Evolutionary conservation across 805 yeast species (phyloP).

Genomic region (Starmerella floricola): DNA sequence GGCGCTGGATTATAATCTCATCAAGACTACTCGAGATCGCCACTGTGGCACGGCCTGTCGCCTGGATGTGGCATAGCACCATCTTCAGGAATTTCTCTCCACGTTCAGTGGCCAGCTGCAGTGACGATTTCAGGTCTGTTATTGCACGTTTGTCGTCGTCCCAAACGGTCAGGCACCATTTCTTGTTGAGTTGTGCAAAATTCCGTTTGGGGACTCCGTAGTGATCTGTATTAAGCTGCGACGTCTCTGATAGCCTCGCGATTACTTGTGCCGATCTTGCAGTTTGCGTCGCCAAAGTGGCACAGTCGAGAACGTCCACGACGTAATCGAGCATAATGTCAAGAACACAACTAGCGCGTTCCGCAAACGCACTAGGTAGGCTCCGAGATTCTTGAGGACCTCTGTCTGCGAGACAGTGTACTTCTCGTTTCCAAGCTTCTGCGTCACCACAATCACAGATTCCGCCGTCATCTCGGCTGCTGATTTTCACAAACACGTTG

Average conservation of each 20-base stretch:
- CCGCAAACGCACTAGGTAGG: constrained; percentile 43
- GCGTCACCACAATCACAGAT: constrained; percentile 85
- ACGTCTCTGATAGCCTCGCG: background rate
- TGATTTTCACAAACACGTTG: constrained; percentile 49
- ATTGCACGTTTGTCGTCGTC: constrained; percentile 71
- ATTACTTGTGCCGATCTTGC: background rate
- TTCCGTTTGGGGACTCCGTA: background rate
- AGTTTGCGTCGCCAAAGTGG: constrained; percentile 20
- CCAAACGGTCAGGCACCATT: constrained; percentile 50
- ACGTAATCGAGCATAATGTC: constrained; percentile 25
- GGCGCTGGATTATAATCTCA: constrained; percentile 42
- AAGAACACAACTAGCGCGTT: constrained; percentile 32
- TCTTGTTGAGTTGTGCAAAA: constrained; percentile 23
- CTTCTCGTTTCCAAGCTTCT: constrained; percentile 58
- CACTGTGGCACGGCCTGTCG: constrained; percentile 58
- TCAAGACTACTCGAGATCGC: constrained; percentile 43
- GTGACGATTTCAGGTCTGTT: constrained; percentile 57
- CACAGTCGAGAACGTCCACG: constrained; percentile 26
- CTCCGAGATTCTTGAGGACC: constrained; percentile 23
- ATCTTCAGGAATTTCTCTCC: constrained; percentile 54
- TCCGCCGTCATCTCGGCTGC: constrained; percentile 53
- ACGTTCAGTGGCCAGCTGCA: constrained; percentile 52
- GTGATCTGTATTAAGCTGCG: background rate
- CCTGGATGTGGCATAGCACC: constrained; percentile 54
- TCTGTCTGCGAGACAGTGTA: constrained; percentile 38